These are phyloP conservation scores for Aquilaria malaccensis DNA, from an alignment of 345 rosid species.

Conservation along the genomic window DNA sequence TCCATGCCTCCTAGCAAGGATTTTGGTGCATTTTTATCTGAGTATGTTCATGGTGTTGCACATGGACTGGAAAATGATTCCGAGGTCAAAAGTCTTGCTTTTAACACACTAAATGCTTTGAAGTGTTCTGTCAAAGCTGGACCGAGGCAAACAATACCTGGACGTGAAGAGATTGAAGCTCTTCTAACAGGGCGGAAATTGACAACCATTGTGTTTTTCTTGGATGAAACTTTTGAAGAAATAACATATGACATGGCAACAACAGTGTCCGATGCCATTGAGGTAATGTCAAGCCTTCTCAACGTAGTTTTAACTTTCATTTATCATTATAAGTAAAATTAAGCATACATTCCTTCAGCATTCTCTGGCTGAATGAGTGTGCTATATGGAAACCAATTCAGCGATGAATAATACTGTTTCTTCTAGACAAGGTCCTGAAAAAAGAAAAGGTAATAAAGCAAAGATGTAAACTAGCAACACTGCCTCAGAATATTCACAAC, in stretches of 20 bases:
- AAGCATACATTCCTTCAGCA: no score
- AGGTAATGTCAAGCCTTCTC: conserved; percentile 41
- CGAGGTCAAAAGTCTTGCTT: conserved; percentile 72
- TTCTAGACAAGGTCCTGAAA: no score
- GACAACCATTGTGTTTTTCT: conserved; percentile 88
- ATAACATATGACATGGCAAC: conserved; percentile 95
- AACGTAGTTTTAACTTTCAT: background rate
- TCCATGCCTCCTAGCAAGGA: conserved; percentile 99
- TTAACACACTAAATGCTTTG: conserved; percentile 77
- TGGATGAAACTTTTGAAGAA: conserved; percentile 99
- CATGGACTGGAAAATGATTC: conserved; percentile 59
- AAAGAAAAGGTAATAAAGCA: no score
- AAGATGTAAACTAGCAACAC: no score
- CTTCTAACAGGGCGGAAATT: conserved; percentile 80
- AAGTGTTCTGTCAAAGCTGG: conserved; percentile 95
- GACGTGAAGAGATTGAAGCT: conserved; percentile 95
- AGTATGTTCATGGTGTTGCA: conserved; percentile 80
- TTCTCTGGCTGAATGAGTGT: no score
- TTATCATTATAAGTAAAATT: no score
- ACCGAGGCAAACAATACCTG: conserved; percentile 81
- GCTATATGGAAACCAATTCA: no score
- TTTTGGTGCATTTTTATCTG: conserved; percentile 85
- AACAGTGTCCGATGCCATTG: conserved; percentile 92
- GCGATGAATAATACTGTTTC: no score
- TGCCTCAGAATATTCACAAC: no score